Conservation (phyloP, 2,329 filamentous ascomycete species). For the Phaeomoniella chlamydospora region DNA sequence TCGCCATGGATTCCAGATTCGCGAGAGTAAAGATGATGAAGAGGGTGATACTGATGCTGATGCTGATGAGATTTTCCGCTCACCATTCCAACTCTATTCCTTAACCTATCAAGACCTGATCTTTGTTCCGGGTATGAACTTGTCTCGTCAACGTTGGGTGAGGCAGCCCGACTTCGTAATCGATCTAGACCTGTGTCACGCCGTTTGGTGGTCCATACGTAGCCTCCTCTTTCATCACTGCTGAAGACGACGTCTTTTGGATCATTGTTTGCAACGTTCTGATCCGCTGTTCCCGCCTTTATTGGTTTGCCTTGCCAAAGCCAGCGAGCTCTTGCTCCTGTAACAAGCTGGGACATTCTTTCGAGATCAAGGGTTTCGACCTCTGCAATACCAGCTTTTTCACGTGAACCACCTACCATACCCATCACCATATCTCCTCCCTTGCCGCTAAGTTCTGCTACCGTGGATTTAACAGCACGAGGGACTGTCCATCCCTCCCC, state of each 20-base stretch:
- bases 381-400: conserved; percentile 81
- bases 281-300: conserved; percentile 33
- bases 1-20: not conserved
- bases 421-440: conserved; percentile 89
- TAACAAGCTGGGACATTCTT: conserved; percentile 60
- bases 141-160: not conserved
- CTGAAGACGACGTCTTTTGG: conserved; percentile 25
- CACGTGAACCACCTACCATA: conserved; percentile 67
- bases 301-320: conserved; percentile 84
- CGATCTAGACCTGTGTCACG: conserved; percentile 19
- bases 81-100: conserved; percentile 57
- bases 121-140: conserved; percentile 14
- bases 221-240: conserved; percentile 29
- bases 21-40: not conserved
- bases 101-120: conserved; percentile 71
- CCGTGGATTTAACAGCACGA: conserved; percentile 85
- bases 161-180: conserved; percentile 1
- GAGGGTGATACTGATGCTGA: not conserved
- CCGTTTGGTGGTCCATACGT: conserved; percentile 27
- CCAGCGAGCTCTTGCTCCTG: conserved; percentile 80
- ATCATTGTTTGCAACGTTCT: conserved; percentile 13
- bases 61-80: conserved; percentile 23
- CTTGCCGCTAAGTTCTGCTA: conserved; percentile 85
- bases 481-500: conserved; percentile 88
- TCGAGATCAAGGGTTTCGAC: conserved; percentile 87